A percentile compares a stretch with the other conserved stretches of the same genome.
Conservation (phyloP, 345 rosid genomes). For the Euphorbia pulcherrima region DNA sequence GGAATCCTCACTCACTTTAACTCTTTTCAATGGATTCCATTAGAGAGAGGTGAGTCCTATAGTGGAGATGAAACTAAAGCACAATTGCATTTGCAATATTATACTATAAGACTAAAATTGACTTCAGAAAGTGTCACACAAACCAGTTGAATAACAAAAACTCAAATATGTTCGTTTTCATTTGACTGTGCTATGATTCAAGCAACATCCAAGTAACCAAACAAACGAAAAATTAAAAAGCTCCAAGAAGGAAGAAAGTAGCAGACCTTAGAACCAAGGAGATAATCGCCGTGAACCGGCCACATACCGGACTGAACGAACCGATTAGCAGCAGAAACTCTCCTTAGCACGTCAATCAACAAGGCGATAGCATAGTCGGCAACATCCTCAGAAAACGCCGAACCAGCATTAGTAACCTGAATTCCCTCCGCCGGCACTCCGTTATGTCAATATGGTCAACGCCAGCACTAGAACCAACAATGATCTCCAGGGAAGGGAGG, state of each 20-base stretch:
- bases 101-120: no score
- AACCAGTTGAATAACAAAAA: neutral
- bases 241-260: neutral
- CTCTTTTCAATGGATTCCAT: no score
- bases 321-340: neutral
- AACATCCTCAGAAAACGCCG: slow-evolving; percentile 3
- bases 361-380: neutral
- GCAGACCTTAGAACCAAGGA: slow-evolving; percentile 21
- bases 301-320: slow-evolving; percentile 12
- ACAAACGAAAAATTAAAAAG: neutral
- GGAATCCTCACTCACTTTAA: no score
- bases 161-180: neutral
- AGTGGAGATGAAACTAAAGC: no score
- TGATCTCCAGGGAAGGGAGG: slow-evolving; percentile 2
- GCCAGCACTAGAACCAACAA: neutral
- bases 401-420: neutral
- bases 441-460: neutral
- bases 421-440: neutral
- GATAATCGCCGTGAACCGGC: slow-evolving; percentile 19
- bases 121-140: neutral
- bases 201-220: neutral
- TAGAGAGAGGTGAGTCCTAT: no score
- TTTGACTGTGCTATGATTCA: neutral
- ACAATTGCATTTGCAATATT: no score
- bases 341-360: slow-evolving; percentile 5